phyloP scores from a whole-genome alignment of 1,139 yeast genomes.

The Citeromyces hawaiiensis region DNA sequence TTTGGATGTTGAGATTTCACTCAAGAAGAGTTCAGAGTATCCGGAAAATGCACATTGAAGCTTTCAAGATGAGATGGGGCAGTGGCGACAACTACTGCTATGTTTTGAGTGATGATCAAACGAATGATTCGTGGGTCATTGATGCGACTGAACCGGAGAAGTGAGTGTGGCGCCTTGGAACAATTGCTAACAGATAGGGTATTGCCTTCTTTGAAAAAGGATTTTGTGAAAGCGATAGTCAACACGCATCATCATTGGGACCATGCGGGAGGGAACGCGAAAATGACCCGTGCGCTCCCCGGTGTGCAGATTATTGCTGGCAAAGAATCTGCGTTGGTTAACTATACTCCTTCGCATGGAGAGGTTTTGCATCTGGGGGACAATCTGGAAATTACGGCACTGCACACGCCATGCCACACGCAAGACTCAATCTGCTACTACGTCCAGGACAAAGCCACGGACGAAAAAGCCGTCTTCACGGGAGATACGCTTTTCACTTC shows the following conservation, averaged over 20 bases:
- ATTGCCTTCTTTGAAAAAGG: constrained; percentile 19
- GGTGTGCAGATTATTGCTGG: constrained; percentile 77
- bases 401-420: constrained; percentile 97
- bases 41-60: constrained; percentile 63
- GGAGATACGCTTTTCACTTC: constrained; percentile 92
- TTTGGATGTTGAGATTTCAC: neutral
- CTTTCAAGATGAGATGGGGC: constrained; percentile 94
- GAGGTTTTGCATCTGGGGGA: constrained; percentile 55
- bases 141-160: constrained; percentile 64
- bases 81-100: constrained; percentile 86
- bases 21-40: constrained; percentile 3
- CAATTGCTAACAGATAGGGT: constrained; percentile 11
- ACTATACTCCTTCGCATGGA: constrained; percentile 51
- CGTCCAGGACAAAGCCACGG: constrained; percentile 46
- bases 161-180: constrained; percentile 2
- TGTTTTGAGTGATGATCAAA: constrained; percentile 53
- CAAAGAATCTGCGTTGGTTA: constrained; percentile 57
- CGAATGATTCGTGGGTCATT: constrained; percentile 66
- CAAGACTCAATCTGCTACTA: constrained; percentile 89
- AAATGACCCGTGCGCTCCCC: constrained; percentile 25
- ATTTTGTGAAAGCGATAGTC: constrained; percentile 55
- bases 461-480: constrained; percentile 69
- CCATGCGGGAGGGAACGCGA: constrained; percentile 80
- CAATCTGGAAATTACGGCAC: constrained; percentile 54
- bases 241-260: constrained; percentile 96